Conservation (phyloP, 176 grass and related monocot species). For the Musa acuminata region DNA sequence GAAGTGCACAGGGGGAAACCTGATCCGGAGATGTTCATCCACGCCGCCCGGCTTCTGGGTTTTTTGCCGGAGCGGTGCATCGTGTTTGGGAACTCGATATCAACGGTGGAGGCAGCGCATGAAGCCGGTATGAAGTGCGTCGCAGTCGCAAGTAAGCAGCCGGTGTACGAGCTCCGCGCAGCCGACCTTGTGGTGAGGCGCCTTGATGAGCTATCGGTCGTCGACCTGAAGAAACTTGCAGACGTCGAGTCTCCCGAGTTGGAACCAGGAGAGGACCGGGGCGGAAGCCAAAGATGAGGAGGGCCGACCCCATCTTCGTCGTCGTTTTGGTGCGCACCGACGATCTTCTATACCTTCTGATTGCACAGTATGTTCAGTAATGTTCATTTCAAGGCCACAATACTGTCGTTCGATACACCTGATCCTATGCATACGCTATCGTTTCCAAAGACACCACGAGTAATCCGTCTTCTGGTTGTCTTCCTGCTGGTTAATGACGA, state of each 20-base stretch:
- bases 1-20: constrained; percentile 82
- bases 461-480: no score
- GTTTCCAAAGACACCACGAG: no score
- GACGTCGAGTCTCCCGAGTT: constrained; percentile 73
- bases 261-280: constrained; percentile 48
- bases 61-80: constrained; percentile 82
- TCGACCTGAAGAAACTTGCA: constrained; percentile 82
- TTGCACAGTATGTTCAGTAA: no score
- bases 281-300: constrained; percentile 37
- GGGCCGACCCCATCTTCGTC: not conserved
- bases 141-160: constrained; percentile 63
- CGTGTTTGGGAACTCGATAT: constrained; percentile 88
- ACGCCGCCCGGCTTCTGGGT: constrained; percentile 60
- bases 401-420: no score
- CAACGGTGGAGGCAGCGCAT: constrained; percentile 62
- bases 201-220: constrained; percentile 55
- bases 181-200: constrained; percentile 76
- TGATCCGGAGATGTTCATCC: constrained; percentile 85
- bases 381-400: no score
- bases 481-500: no score
- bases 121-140: constrained; percentile 89
- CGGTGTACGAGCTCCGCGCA: constrained; percentile 61
- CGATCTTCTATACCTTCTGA: constrained; percentile 15
- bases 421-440: no score
- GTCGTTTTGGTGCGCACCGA: constrained; percentile 38